These are phyloP conservation scores for Colletotrichum lentis DNA, from an alignment of 2,329 filamentous ascomycete species.

Conservation along the genomic window DNA sequence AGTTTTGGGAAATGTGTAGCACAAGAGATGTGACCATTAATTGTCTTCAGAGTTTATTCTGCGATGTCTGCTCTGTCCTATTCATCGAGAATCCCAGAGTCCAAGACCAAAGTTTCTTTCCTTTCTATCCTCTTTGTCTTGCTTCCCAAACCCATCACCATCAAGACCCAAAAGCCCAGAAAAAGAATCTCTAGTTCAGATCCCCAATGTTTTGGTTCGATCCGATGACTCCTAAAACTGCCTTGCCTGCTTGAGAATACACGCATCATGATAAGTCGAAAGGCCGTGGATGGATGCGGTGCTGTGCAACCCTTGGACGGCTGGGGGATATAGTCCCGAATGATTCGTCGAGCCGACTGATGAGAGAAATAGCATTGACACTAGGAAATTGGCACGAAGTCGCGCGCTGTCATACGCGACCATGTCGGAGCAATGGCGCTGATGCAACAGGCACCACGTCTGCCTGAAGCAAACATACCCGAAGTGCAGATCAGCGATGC, in stretches of 20 bases:
- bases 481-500: slow-evolving; percentile 21
- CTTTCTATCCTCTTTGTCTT: slow-evolving; percentile 23
- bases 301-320: slow-evolving; percentile 11
- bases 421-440: slow-evolving; percentile 21
- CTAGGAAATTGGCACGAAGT: slow-evolving; percentile 39
- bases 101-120: slow-evolving; percentile 16
- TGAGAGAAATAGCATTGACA: slow-evolving; percentile 9
- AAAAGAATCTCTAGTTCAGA: slow-evolving; percentile 15
- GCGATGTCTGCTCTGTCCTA: slow-evolving; percentile 21
- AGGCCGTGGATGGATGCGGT: slow-evolving; percentile 18
- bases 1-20: background rate
- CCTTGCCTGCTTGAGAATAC: slow-evolving; percentile 29
- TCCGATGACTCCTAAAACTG: slow-evolving; percentile 33
- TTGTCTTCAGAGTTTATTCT: slow-evolving; percentile 21
- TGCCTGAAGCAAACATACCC: slow-evolving; percentile 26
- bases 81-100: slow-evolving; percentile 32
- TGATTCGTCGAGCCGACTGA: background rate
- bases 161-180: slow-evolving; percentile 19
- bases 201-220: slow-evolving; percentile 13
- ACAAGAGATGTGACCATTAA: background rate
- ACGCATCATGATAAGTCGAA: slow-evolving; percentile 11
- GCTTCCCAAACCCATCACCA: slow-evolving; percentile 16
- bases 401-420: slow-evolving; percentile 26
- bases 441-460: slow-evolving; percentile 27
- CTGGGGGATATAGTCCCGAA: slow-evolving; percentile 33